phyloP scores from a whole-genome alignment of 192 early-diverging fungal species.

The Coemansia sp. region DNA sequence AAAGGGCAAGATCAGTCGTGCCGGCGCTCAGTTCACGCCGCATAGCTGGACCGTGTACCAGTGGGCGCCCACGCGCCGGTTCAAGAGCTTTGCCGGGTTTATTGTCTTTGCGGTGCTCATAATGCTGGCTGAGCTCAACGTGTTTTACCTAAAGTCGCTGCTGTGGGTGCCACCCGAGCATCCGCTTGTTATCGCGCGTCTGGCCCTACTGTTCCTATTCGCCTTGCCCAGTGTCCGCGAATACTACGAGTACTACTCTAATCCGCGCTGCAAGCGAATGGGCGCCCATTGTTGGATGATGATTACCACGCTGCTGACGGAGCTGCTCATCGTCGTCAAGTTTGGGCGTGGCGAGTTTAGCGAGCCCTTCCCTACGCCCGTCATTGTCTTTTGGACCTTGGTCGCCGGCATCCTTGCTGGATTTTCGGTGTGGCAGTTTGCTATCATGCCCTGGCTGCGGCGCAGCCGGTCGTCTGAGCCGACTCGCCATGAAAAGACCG shows the following conservation, averaged over 20 bases:
- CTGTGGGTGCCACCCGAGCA: constrained; percentile 92
- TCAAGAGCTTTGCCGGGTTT: constrained; percentile 86
- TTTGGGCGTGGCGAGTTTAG: constrained; percentile 87
- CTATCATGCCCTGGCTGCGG: constrained; percentile 30
- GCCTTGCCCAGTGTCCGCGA: constrained; percentile 86
- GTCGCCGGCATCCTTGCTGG: constrained; percentile 62
- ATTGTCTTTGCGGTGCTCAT: constrained; percentile 66
- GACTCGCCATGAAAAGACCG: constrained; percentile 1
- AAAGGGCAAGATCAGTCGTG: constrained; percentile 85
- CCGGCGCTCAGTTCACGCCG: constrained; percentile 93
- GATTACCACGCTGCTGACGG: constrained; percentile 84
- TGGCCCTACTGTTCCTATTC: constrained; percentile 84
- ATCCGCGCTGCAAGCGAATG: constrained; percentile 81
- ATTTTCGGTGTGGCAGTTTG: constrained; percentile 83
- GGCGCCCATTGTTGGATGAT: constrained; percentile 95
- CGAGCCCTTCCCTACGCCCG: constrained; percentile 69
- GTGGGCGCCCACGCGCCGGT: constrained; percentile 87
- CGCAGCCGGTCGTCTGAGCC: neutral
- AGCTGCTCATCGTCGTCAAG: constrained; percentile 91
- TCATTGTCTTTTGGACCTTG: constrained; percentile 75
- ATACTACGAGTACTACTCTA: constrained; percentile 85
- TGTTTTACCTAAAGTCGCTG: constrained; percentile 94
- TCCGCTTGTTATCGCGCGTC: constrained; percentile 74
- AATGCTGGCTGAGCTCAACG: constrained; percentile 81
- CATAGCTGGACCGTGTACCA: constrained; percentile 93